Evolutionary conservation across 2,329 filamentous ascomycete genomes (phyloP), one percentile per base, ranked within the genome.

Genomic region (Colletotrichum sp.): DNA sequence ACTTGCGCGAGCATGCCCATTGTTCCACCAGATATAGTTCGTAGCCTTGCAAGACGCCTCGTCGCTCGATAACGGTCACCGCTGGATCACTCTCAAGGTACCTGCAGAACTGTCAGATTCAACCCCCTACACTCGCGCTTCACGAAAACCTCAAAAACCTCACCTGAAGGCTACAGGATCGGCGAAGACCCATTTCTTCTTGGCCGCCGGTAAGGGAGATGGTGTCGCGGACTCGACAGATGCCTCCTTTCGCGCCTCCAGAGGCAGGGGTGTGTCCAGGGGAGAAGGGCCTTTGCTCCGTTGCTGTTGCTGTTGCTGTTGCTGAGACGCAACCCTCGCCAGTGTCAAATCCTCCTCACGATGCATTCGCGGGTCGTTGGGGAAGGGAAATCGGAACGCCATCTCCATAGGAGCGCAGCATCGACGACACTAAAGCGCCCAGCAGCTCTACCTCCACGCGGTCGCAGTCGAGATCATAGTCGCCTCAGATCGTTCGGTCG

Each of bases 1-100:
- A 95, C 72, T 93, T 91, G 68, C 97, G 92, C 15, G 96, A 98
- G 85, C 96, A 98, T 8, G 95, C 95, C 97, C 97, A 99, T 88
- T 99, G 97, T 84, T 99, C 97, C 78, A 99, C 95, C 18, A 99
- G 87, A 84, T 99, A 99, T 77, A 96, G 89, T 84, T 99, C 96
- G 85, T 98, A 99, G 79, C 96, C 96, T 76, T 91, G 87, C 8
- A 99, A 89, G 66, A 90, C 88, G 66, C 90, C 89, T 71, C 92
- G 92, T 69, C 94, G 93, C 79, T 96, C 92, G 78, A 98, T 88
- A 9, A 98, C 92, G 5, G 89, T 89, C 6, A 95, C 96, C 7
- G 91, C 92, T 2, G 92, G 88, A 78, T 99, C 97, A 82, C 98
- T 95, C 86, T 98, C 95, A 26, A 99, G 91, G 82, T 96, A 98